Percentiles rank a stretch among this genome's conserved stretches.
Evolutionary conservation across 768 basidiomycete species (phyloP).

Genomic region (Crassisporium funariophilum): DNA sequence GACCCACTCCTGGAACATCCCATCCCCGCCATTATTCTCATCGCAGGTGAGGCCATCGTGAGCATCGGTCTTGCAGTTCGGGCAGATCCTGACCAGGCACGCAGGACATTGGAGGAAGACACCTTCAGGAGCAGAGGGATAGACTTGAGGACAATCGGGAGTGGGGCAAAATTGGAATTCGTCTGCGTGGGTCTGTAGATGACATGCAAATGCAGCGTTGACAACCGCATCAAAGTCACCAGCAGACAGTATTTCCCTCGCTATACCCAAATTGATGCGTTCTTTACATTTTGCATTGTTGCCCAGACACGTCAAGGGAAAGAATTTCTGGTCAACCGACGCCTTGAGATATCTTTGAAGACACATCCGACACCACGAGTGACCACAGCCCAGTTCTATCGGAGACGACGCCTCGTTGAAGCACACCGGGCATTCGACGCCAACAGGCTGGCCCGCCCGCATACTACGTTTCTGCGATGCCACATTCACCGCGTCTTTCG

Average conservation of each 20-base stretch:
- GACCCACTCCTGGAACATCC: slow-evolving; percentile 67
- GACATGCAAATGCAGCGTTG: slow-evolving; percentile 59
- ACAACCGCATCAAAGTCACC: slow-evolving; percentile 57
- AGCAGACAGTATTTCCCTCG: slow-evolving; percentile 50
- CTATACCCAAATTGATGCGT: slow-evolving; percentile 54
- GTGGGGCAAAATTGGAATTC: slow-evolving; percentile 80
- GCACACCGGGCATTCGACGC: slow-evolving; percentile 65
- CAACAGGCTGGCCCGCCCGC: slow-evolving; percentile 1
- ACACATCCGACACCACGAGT: slow-evolving; percentile 69
- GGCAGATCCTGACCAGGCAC: slow-evolving; percentile 70
- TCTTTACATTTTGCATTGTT: slow-evolving; percentile 58
- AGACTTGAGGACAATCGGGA: slow-evolving; percentile 76
- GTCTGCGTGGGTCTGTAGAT: slow-evolving; percentile 58
- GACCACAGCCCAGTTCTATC: slow-evolving; percentile 60
- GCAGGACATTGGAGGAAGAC: slow-evolving; percentile 68
- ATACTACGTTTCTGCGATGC: slow-evolving; percentile 28
- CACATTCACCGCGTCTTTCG: slow-evolving; percentile 41
- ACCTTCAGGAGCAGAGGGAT: slow-evolving; percentile 54
- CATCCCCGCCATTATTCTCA: slow-evolving; percentile 56
- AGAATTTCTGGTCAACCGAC: slow-evolving; percentile 55
- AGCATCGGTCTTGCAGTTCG: slow-evolving; percentile 52
- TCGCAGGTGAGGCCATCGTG: slow-evolving; percentile 73
- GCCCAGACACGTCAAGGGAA: slow-evolving; percentile 77
- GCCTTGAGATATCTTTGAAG: slow-evolving; percentile 59
- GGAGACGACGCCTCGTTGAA: slow-evolving; percentile 57